Evolutionary conservation across 306 rosid genomes (phyloP).

Genomic region (Coriaria nepalensis): DNA sequence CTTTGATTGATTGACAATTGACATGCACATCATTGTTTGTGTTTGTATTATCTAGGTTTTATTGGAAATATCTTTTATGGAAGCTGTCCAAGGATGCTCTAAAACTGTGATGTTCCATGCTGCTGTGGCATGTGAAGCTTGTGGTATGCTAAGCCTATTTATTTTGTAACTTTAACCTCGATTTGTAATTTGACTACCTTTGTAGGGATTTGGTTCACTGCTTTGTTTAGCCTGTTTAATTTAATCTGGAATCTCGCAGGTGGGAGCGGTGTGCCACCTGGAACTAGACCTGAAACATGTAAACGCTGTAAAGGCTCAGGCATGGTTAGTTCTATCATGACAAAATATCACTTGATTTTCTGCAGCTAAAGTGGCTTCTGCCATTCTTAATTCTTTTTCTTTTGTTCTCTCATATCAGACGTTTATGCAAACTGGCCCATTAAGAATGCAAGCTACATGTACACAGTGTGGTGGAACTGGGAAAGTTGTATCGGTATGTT

Average conservation of each 20-base stretch:
- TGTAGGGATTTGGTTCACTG: too few relatives aligned
- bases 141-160: constrained; percentile 40
- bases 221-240: too few relatives aligned
- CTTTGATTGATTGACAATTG: constrained; percentile 5
- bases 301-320: constrained; percentile 84
- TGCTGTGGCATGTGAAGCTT: constrained; percentile 54
- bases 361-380: neutral
- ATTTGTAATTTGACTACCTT: too few relatives aligned
- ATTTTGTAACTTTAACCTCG: too few relatives aligned
- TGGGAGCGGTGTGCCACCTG: constrained; percentile 93
- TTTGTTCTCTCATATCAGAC: constrained; percentile 30
- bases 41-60: constrained; percentile 26
- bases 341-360: neutral
- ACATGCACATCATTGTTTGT: constrained; percentile 7
- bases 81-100: constrained; percentile 80
- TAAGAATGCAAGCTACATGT: constrained; percentile 68
- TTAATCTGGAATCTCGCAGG: constrained; percentile 25
- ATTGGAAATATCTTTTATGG: constrained; percentile 85
- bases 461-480: constrained; percentile 56
- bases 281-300: constrained; percentile 85
- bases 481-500: constrained; percentile 54
- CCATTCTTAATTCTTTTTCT: constrained; percentile 17
- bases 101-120: constrained; percentile 63
- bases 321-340: constrained; percentile 40
- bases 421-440: constrained; percentile 59